Evolutionary conservation across 2,329 filamentous ascomycete genomes (phyloP).

Genomic region (Beauveria asiatica): DNA sequence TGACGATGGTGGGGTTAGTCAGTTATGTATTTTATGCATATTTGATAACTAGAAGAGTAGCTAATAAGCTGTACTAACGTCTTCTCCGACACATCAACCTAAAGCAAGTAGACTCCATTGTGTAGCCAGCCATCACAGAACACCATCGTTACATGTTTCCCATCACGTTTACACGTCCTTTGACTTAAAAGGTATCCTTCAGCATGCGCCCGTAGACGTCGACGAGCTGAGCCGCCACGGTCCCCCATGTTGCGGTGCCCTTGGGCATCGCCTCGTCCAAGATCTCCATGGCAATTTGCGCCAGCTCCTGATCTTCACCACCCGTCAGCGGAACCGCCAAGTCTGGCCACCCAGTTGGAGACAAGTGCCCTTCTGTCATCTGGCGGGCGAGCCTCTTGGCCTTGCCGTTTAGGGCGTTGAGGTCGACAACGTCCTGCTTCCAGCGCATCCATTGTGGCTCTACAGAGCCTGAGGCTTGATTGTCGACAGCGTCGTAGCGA

Average conservation of each 20-base stretch:
- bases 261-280: slow-evolving; percentile 19
- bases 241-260: slow-evolving; percentile 24
- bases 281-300: slow-evolving; percentile 26
- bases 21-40: slow-evolving; percentile 8
- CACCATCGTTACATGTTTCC: not conserved
- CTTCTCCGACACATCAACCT: not conserved
- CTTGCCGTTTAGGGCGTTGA: slow-evolving; percentile 21
- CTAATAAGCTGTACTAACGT: too few species aligned
- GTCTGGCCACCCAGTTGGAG: slow-evolving; percentile 15
- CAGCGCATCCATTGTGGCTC: slow-evolving; percentile 24
- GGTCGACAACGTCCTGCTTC: slow-evolving; percentile 24
- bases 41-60: not conserved
- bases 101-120: not conserved
- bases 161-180: not conserved
- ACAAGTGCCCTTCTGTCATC: slow-evolving; percentile 20
- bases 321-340: not conserved
- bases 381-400: slow-evolving; percentile 18
- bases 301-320: slow-evolving; percentile 18
- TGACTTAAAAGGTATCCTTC: slow-evolving; percentile 15
- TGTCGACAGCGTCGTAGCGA: slow-evolving; percentile 19
- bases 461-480: slow-evolving; percentile 14
- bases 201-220: slow-evolving; percentile 18
- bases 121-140: not conserved
- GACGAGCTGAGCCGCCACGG: slow-evolving; percentile 20
- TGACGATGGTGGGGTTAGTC: not conserved